These are phyloP conservation scores for Fonsecaea erecta DNA, from an alignment of 2,329 filamentous ascomycete genomes.

Conservation along the genomic window DNA sequence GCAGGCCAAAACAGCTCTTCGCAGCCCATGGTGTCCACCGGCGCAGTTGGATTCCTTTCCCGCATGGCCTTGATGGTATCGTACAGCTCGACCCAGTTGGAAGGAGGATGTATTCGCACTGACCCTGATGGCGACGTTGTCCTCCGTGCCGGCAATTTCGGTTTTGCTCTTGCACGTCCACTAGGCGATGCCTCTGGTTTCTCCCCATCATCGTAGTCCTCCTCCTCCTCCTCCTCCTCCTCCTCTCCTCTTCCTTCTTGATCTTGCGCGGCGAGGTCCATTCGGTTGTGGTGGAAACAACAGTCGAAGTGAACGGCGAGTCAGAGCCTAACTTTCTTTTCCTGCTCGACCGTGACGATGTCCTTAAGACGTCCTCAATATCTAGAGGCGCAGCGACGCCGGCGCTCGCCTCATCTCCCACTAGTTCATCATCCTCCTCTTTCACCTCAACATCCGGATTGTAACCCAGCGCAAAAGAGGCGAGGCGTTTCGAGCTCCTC, in stretches of 20 bases:
- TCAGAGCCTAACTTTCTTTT: slow-evolving; percentile 56
- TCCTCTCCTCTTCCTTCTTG: slow-evolving; percentile 39
- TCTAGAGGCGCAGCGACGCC: slow-evolving; percentile 47
- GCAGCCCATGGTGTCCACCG: slow-evolving; percentile 98
- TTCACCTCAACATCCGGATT: slow-evolving; percentile 33
- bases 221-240: slow-evolving; percentile 39
- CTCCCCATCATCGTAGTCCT: slow-evolving; percentile 39
- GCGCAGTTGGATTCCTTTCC: slow-evolving; percentile 68
- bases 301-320: slow-evolving; percentile 39
- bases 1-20: slow-evolving; percentile 55
- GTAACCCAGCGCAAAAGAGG: slow-evolving; percentile 53
- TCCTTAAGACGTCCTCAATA: slow-evolving; percentile 62
- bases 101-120: slow-evolving; percentile 61
- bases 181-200: slow-evolving; percentile 42
- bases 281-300: slow-evolving; percentile 24
- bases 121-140: slow-evolving; percentile 46
- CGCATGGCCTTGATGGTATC: slow-evolving; percentile 76
- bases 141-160: slow-evolving; percentile 47
- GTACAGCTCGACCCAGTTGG: slow-evolving; percentile 86
- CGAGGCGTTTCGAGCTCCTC: slow-evolving; percentile 44
- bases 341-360: slow-evolving; percentile 40
- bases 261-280: slow-evolving; percentile 35
- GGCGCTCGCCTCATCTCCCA: slow-evolving; percentile 41
- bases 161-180: slow-evolving; percentile 42
- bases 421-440: slow-evolving; percentile 39